Evolutionary conservation across 2,329 filamentous ascomycete genomes (phyloP), one percentile per base, ranked within the genome.

Genomic region (Verruconis gallopava): DNA sequence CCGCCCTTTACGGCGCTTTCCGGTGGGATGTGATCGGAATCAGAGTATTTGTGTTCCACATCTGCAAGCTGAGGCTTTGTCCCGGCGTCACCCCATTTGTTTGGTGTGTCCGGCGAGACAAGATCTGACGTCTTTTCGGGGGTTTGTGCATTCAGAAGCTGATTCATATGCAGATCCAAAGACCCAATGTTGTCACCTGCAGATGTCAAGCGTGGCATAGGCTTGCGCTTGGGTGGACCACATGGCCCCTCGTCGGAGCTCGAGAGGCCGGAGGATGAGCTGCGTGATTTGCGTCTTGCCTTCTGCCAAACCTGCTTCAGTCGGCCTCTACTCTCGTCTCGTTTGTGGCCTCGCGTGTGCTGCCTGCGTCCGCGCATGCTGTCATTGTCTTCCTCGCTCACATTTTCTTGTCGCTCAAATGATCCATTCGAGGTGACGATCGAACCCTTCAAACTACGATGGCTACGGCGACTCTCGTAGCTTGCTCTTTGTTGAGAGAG

Each of bases 201-300:
- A 12, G 60, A 56, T 13, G 47, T 49, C 6, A 75, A 77, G 9
- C 66, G 65, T 40, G 65, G 67, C 38, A 69, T 67, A 21, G 71
- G 66, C 37, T 67, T 67, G 20, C 70, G 59, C 44, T 70, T 40
- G 73, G 69, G 50, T 57, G 42, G 48, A 49, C 45, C 49, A 53
- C 52, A 9, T 9, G 25, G 25, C 22, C 71, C 61, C 37, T 72
- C 67, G 14, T 67, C 57, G 3, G 55, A 60, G 19, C 53, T 57
- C 9, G 59, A 61, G 1, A 53, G 51, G 12, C 57, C 55, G 2
- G 18, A 38, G 1, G 54, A 53, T 34, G 53, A 49, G 15, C 52
- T 57, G 5, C 48, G 48, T 4, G 56, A 54, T 6, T 53, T 53
- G 11, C 51, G 44, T 35, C 50, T 51, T 4, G 57, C 54, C 11